Evolutionary conservation across 2,329 filamentous ascomycete species (phyloP).

Genomic region (Tolypocladium inflatum): DNA sequence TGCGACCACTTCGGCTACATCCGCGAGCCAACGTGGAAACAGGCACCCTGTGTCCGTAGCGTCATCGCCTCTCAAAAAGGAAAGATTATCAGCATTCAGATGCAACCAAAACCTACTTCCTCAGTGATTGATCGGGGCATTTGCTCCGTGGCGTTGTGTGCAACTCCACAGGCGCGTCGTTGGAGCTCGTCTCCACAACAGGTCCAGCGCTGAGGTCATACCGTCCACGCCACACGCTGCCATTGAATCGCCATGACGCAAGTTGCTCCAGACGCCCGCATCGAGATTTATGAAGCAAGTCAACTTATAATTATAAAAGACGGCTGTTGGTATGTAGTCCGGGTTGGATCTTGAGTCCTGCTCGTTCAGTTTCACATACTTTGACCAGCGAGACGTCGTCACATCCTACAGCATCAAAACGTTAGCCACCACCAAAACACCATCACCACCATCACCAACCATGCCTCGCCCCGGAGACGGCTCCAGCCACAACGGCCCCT

Average conservation of each 20-base stretch:
- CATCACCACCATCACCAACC: constrained; percentile 9
- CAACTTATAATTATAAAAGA: neutral
- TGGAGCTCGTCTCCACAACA: neutral
- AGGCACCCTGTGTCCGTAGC: neutral
- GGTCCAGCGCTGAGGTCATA: neutral
- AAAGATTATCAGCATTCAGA: neutral
- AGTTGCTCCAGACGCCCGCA: neutral
- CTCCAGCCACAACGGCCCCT: constrained; percentile 34
- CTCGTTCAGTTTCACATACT: neutral
- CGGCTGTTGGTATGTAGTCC: neutral
- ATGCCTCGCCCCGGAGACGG: constrained; percentile 44
- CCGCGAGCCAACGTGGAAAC: neutral
- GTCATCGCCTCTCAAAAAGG: neutral
- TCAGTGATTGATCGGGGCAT: neutral
- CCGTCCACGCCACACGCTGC: neutral
- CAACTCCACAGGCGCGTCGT: neutral
- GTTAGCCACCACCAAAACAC: neutral
- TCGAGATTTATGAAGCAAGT: neutral
- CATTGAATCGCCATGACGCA: neutral
- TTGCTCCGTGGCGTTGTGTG: neutral
- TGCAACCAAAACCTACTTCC: neutral
- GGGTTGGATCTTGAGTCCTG: too few species aligned
- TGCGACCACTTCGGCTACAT: neutral
- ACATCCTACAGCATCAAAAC: neutral
- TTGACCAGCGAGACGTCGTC: neutral